Percentiles rank a stretch among this genome's conserved stretches.
Conservation (phyloP, 2,329 filamentous ascomycete species). For the Fusarium caatingaense region DNA sequence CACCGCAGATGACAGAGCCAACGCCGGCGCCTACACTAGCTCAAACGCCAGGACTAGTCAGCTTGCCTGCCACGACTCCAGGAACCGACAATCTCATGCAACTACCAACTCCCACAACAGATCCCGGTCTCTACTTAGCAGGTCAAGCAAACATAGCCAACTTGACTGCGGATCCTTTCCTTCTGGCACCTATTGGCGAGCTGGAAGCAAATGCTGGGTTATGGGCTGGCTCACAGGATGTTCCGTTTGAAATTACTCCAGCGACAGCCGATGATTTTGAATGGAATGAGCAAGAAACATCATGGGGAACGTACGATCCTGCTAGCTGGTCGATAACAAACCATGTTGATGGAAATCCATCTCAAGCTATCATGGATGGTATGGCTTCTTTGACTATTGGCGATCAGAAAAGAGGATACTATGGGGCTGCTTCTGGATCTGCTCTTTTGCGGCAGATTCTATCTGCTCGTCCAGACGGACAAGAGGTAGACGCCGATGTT, state of each 20-base stretch:
- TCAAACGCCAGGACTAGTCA: slow-evolving; percentile 5
- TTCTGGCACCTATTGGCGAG: slow-evolving; percentile 25
- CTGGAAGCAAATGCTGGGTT: slow-evolving; percentile 8
- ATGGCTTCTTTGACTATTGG: slow-evolving; percentile 32
- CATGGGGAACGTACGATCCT: slow-evolving; percentile 25
- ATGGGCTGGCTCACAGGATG: slow-evolving; percentile 10
- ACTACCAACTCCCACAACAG: slow-evolving; percentile 9
- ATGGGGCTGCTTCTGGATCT: slow-evolving; percentile 29
- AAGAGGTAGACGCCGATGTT: slow-evolving; percentile 24
- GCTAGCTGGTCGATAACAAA: slow-evolving; percentile 21
- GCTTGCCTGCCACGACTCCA: slow-evolving; percentile 14
- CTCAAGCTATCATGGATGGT: slow-evolving; percentile 31
- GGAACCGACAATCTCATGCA: slow-evolving; percentile 21
- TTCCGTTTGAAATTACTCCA: neutral
- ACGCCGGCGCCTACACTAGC: slow-evolving; percentile 7
- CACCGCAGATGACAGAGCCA: neutral
- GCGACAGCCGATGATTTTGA: slow-evolving; percentile 28
- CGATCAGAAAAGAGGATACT: slow-evolving; percentile 31
- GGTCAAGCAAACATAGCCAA: slow-evolving; percentile 6
- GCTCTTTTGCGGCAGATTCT: slow-evolving; percentile 29
- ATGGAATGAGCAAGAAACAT: slow-evolving; percentile 34
- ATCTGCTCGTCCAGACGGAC: slow-evolving; percentile 29
- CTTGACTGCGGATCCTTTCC: slow-evolving; percentile 14
- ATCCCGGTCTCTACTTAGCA: slow-evolving; percentile 11
- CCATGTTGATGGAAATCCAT: slow-evolving; percentile 21